Percentiles rank a stretch among this genome's conserved stretches.
Evolutionary conservation across 805 yeast species (phyloP).

Genomic region (Allodekkera sacchari): DNA sequence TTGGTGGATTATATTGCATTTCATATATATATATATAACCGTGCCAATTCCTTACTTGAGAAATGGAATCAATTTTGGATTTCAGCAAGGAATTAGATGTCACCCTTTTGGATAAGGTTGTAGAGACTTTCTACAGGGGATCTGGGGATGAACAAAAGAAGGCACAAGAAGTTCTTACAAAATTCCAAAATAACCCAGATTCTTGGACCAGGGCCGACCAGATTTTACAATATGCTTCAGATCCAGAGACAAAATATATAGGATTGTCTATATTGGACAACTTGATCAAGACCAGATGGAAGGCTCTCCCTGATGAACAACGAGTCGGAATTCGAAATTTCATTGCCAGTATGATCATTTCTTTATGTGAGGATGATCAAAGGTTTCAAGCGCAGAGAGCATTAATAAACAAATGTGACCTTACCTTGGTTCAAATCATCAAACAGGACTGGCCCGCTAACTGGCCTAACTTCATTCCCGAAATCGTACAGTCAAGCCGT

Average conservation of each 20-base stretch:
- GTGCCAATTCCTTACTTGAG: no score
- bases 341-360: slow-evolving; percentile 85
- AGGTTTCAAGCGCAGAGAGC: slow-evolving; percentile 67
- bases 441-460: slow-evolving; percentile 99
- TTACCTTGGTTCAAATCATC: slow-evolving; percentile 86
- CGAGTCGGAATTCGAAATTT: slow-evolving; percentile 90
- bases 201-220: slow-evolving; percentile 94
- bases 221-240: slow-evolving; percentile 67
- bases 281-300: slow-evolving; percentile 89
- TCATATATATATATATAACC: no score
- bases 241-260: slow-evolving; percentile 85
- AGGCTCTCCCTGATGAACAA: slow-evolving; percentile 80
- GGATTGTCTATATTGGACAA: slow-evolving; percentile 87
- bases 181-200: slow-evolving; percentile 89
- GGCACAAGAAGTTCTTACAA: slow-evolving; percentile 65
- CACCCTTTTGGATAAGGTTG: slow-evolving; percentile 70
- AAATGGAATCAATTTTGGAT: slow-evolving; percentile 84
- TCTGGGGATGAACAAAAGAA: slow-evolving; percentile 63
- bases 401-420: slow-evolving; percentile 84
- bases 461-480: slow-evolving; percentile 97
- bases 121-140: slow-evolving; percentile 75
- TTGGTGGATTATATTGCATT: no score
- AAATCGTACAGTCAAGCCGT: slow-evolving; percentile 75
- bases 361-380: slow-evolving; percentile 78
- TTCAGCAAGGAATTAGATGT: slow-evolving; percentile 81